These are phyloP conservation scores for Aspergillus fijiensis DNA, from an alignment of 2,329 filamentous ascomycete species.

Conservation along the genomic window DNA sequence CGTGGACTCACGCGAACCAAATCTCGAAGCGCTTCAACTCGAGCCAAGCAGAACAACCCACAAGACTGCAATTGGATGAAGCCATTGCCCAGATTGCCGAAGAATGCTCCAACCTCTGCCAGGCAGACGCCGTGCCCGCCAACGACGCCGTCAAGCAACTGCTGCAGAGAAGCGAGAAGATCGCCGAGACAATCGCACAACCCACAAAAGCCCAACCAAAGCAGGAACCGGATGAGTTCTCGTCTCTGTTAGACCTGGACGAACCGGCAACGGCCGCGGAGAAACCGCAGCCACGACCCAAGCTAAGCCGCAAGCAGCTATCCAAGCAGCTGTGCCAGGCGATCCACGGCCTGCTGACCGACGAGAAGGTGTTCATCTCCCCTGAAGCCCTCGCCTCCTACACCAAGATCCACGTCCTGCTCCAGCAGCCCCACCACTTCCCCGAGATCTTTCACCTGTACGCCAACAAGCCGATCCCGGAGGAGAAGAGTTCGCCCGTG, in stretches of 20 bases:
- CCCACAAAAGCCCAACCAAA: constrained; percentile 16
- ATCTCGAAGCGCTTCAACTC: constrained; percentile 22
- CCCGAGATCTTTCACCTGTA: constrained; percentile 80
- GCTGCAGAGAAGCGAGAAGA: constrained; percentile 36
- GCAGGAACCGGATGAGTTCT: constrained; percentile 38
- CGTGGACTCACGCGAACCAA: constrained; percentile 4
- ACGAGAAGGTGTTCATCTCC: constrained; percentile 78
- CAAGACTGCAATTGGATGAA: constrained; percentile 18
- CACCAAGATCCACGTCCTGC: constrained; percentile 70
- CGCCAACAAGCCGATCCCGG: constrained; percentile 74
- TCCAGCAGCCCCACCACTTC: constrained; percentile 72
- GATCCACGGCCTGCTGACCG: constrained; percentile 68
- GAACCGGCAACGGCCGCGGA: constrained; percentile 33
- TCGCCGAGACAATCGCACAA: constrained; percentile 33
- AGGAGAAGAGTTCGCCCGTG: constrained; percentile 59
- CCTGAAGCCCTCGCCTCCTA: constrained; percentile 70
- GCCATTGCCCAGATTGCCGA: constrained; percentile 33
- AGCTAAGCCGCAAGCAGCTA: constrained; percentile 34
- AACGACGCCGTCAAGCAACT: constrained; percentile 36
- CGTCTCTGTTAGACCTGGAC: constrained; percentile 43
- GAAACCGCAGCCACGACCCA: constrained; percentile 22
- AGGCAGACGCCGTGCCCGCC: constrained; percentile 32
- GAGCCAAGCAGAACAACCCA: constrained; percentile 6
- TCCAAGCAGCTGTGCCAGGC: constrained; percentile 51
- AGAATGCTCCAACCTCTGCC: constrained; percentile 30